Base-by-base conservation (phyloP, 306 rosid genomes). In the Geum urbanum region DNA sequence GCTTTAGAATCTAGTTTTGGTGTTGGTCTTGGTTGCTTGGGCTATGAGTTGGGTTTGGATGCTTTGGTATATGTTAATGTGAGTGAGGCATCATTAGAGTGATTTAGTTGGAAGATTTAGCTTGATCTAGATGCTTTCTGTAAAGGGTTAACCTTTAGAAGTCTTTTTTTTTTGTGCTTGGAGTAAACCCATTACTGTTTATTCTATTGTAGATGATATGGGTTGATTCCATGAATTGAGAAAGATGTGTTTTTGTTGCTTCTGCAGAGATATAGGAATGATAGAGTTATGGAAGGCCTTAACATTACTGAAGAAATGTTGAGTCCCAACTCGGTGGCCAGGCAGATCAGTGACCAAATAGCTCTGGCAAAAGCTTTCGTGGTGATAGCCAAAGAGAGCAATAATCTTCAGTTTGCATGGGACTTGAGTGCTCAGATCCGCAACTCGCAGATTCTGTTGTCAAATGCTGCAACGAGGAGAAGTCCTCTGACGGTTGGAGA, bases 391-490 rank as follows among this genome's bases (percentile, higher is more conserved):
- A 91, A 91, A 76, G 96, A 91, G 71, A 91, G 88, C 56, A 91
- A 83, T 70, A 91, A 91, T 79, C 90, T 84, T 66, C 97, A 91
- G 79, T 91, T 91, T 88, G 97, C 97, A 35, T 91, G 97, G 97
- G 97, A 91, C 39, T 74, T 91, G 51, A 91, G 97, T 80, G 92
- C 97, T 20, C 96, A 91, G 81, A 91, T 91, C 79, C 92, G 95
- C 55, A 88, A 80, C 82, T 91, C 89, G 0, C 90, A 88, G 88
- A 75, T 86, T 73, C 89, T 91, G 27, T 92, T 91, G 77, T 88
- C 97, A 68, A 83, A 83, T 79, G 92, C 96, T 63, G 97, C 96
- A 7, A 85, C 87, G 57, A 86, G 92, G 79, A 84, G 92, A 66
- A 74, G 75, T 51, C 96, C 96, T 57, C 67, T 91, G 77, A 85